Conservation (phyloP, 257 asterid genomes). For the Cinchona pubescens region DNA sequence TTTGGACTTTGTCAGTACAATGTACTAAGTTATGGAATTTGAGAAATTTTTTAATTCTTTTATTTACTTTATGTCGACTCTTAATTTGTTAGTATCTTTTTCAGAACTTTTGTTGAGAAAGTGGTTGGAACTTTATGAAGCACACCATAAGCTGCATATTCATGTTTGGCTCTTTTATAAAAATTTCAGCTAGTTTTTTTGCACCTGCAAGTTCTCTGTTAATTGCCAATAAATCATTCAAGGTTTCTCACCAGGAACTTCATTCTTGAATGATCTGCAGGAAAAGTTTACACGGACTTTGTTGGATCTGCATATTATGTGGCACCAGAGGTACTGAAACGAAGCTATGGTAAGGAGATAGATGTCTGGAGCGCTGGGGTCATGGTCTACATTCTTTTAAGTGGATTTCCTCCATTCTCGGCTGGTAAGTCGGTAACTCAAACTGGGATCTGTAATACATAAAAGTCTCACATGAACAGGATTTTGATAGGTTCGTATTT, state of each 20-base stretch:
- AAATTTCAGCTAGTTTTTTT: not conserved
- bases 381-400: conserved; percentile 36
- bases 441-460: not conserved
- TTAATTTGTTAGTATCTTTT: not conserved
- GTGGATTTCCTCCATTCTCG: conserved; percentile 42
- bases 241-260: not conserved
- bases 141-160: not conserved
- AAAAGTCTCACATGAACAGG: no score
- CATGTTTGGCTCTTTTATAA: not conserved
- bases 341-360: conserved; percentile 34
- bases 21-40: no score
- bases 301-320: conserved; percentile 47
- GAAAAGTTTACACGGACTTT: conserved; percentile 25
- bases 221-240: not conserved
- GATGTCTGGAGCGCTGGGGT: conserved; percentile 55
- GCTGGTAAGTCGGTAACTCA: conserved; percentile 34
- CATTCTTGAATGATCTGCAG: conserved; percentile 17
- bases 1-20: not conserved
- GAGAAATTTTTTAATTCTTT: not conserved
- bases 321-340: conserved; percentile 38
- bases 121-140: not conserved
- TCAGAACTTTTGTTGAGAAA: not conserved
- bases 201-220: not conserved
- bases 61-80: not conserved
- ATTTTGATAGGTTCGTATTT: no score